phyloP scores from a whole-genome alignment of 2,329 filamentous ascomycete genomes.

The Fusarium circinatum region DNA sequence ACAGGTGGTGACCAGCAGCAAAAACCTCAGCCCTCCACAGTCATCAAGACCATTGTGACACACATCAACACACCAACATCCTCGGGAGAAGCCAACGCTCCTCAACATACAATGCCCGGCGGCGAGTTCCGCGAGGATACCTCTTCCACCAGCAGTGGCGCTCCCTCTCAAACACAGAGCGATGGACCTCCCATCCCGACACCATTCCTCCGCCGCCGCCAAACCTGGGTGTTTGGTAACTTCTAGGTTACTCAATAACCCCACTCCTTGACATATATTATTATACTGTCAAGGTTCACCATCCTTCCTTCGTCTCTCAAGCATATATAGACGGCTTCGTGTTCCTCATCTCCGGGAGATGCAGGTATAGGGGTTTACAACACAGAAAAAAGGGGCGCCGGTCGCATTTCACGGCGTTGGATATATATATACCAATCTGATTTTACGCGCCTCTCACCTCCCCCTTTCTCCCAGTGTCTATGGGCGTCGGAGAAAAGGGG shows the following conservation, averaged over 20 bases:
- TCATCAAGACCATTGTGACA: constrained; percentile 23
- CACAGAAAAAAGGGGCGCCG: constrained; percentile 29
- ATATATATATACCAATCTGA: constrained; percentile 43
- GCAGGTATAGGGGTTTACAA: constrained; percentile 17
- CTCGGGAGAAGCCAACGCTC: not conserved
- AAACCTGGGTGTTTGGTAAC: constrained; percentile 41
- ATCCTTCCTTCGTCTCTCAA: constrained; percentile 24
- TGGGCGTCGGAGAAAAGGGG: not conserved
- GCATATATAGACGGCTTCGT: constrained; percentile 28
- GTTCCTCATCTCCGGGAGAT: constrained; percentile 8
- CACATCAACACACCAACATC: constrained; percentile 29
- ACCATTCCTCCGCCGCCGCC: constrained; percentile 38
- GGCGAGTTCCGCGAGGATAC: constrained; percentile 39
- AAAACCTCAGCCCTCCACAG: constrained; percentile 30
- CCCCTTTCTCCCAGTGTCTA: constrained; percentile 1
- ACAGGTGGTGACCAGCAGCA: constrained; percentile 10
- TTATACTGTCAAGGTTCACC: constrained; percentile 3
- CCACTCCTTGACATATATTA: not conserved
- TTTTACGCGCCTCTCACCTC: constrained; percentile 2
- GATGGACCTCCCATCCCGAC: constrained; percentile 30
- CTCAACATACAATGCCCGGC: constrained; percentile 33
- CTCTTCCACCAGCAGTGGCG: constrained; percentile 6
- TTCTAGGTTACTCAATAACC: constrained; percentile 19
- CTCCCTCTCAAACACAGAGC: constrained; percentile 9
- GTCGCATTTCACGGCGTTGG: constrained; percentile 45